Conservation (phyloP, 164 flowering plant genomes). For the Echeveria elegans region DNA sequence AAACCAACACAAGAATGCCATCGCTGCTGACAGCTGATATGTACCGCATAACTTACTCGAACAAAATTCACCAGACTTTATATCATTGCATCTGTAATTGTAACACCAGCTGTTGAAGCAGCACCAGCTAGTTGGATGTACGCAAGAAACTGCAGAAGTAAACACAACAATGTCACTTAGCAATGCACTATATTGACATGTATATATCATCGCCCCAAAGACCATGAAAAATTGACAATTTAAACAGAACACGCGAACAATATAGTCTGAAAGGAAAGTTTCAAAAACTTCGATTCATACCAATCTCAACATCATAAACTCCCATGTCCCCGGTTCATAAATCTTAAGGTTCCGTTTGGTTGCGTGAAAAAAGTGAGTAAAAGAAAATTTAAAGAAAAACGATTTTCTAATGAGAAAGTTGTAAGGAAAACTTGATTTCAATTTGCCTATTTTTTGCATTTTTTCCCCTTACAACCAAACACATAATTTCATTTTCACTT, state of each 20-base stretch:
- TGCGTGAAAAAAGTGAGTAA: too few species aligned
- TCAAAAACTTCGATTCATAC: too few species aligned
- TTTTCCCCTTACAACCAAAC: too few species aligned
- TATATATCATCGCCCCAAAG: background rate
- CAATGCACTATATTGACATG: background rate
- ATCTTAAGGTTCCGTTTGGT: too few species aligned
- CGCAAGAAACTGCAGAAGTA: conserved; percentile 27
- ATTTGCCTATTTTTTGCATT: too few species aligned
- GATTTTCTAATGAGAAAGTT: too few species aligned
- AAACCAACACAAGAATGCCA: conserved; percentile 57
- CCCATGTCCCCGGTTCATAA: background rate
- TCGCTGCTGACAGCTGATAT: conserved; percentile 40
- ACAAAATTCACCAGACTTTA: conserved; percentile 22
- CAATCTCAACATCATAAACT: background rate
- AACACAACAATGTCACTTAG: too few species aligned
- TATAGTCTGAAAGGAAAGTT: too few species aligned
- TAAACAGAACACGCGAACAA: too few species aligned
- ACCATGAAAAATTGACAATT: background rate
- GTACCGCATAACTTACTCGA: conserved; percentile 25
- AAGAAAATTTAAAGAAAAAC: too few species aligned
- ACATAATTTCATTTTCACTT: too few species aligned
- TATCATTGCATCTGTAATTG: conserved; percentile 28
- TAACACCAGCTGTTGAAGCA: conserved; percentile 40
- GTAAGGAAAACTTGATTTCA: too few species aligned
- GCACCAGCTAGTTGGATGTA: conserved; percentile 43